phyloP scores from a whole-genome alignment of 108 stramenopile genomes.

The Skeletonema tropicum region DNA sequence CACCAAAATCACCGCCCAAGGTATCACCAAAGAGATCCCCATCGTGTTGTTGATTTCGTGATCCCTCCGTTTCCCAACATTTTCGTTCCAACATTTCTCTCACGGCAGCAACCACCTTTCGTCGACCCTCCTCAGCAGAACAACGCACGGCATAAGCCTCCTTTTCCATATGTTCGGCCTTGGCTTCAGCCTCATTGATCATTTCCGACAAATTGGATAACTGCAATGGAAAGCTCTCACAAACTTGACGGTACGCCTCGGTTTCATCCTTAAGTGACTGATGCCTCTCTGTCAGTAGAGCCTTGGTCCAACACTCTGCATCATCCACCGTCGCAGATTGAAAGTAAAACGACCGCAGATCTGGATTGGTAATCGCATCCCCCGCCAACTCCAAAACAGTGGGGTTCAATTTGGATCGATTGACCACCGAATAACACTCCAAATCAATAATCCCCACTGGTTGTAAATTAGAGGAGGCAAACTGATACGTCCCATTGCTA shows the following conservation, averaged over 20 bases:
- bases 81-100: slow-evolving; percentile 66
- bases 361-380: slow-evolving; percentile 81
- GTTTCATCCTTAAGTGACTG: slow-evolving; percentile 83
- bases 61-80: slow-evolving; percentile 40
- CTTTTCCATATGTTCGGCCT: slow-evolving; percentile 64
- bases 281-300: slow-evolving; percentile 78
- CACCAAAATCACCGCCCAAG: neutral
- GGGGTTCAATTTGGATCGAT: slow-evolving; percentile 68
- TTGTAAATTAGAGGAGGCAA: slow-evolving; percentile 51
- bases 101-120: slow-evolving; percentile 61
- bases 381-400: slow-evolving; percentile 82
- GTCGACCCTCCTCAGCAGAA: slow-evolving; percentile 68
- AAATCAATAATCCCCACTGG: slow-evolving; percentile 96
- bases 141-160: slow-evolving; percentile 75
- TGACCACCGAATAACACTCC: slow-evolving; percentile 91
- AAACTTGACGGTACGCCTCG: slow-evolving; percentile 89
- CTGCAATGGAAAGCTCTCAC: slow-evolving; percentile 87
- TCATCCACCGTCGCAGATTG: slow-evolving; percentile 70
- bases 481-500: slow-evolving; percentile 39
- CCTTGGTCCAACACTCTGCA: slow-evolving; percentile 81
- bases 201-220: slow-evolving; percentile 70
- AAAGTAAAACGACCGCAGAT: slow-evolving; percentile 90
- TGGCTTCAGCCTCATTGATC: slow-evolving; percentile 67
- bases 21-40: slow-evolving; percentile 3
- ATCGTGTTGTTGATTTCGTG: slow-evolving; percentile 23